These are phyloP conservation scores for Pisolithus albus DNA, from an alignment of 768 basidiomycete species.

Conservation along the genomic window DNA sequence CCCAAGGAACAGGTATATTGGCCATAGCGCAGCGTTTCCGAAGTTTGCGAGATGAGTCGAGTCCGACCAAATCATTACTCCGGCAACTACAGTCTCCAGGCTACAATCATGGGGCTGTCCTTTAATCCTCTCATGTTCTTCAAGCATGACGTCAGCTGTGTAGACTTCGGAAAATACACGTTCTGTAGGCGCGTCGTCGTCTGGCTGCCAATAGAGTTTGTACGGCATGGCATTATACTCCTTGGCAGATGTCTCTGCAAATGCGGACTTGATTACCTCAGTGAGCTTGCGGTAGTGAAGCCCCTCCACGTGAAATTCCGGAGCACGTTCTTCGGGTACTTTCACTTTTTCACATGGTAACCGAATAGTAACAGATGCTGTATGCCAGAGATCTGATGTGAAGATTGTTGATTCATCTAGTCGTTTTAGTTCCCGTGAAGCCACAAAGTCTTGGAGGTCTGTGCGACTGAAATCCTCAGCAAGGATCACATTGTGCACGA, in stretches of 20 bases:
- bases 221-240: neutral
- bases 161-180: neutral
- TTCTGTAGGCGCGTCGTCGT: neutral
- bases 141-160: neutral
- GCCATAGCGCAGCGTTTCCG: constrained; percentile 11
- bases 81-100: constrained; percentile 11
- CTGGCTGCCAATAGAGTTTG: constrained; percentile 3
- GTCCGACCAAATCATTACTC: constrained; percentile 23
- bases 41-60: constrained; percentile 19
- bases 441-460: constrained; percentile 4
- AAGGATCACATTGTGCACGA: constrained; percentile 6
- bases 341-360: neutral
- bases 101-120: constrained; percentile 1
- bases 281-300: neutral
- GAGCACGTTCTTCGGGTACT: neutral
- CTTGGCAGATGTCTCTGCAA: neutral
- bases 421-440: neutral
- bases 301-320: neutral
- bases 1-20: constrained; percentile 10
- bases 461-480: constrained; percentile 4
- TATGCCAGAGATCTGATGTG: neutral
- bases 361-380: neutral
- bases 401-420: neutral
- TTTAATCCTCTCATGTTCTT: neutral
- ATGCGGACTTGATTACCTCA: neutral